Conservation (phyloP, 805 yeast species). For the Candida chilensis region DNA sequence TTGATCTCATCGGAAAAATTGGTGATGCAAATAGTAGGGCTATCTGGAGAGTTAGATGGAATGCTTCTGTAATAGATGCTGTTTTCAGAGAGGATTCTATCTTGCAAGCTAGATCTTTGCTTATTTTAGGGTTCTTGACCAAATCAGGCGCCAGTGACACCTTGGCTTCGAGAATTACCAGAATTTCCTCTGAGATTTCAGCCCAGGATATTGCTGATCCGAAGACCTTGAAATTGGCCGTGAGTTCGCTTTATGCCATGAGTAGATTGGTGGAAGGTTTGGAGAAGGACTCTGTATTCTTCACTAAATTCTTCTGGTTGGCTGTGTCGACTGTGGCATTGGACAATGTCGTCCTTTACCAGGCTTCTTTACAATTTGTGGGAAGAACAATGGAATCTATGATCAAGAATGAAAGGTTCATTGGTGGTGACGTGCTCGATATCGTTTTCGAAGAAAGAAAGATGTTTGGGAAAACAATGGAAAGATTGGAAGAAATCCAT, state of each 20-base stretch:
- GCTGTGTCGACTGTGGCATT: slow-evolving; percentile 11
- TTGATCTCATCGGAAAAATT: slow-evolving; percentile 40
- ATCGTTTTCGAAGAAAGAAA: slow-evolving; percentile 19
- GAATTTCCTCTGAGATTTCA: slow-evolving; percentile 12
- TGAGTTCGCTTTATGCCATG: slow-evolving; percentile 33
- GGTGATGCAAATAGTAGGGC: slow-evolving; percentile 36
- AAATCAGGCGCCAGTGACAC: slow-evolving; percentile 54
- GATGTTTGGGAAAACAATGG: slow-evolving; percentile 29
- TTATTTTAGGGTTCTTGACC: slow-evolving; percentile 63
- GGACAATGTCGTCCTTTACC: slow-evolving; percentile 20
- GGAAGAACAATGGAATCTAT: slow-evolving; percentile 21
- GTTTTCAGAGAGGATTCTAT: slow-evolving; percentile 48
- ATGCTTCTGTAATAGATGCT: slow-evolving; percentile 52
- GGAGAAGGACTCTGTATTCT: slow-evolving; percentile 30
- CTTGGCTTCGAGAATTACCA: slow-evolving; percentile 21
- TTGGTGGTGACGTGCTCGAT: slow-evolving; percentile 11
- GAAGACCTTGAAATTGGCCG: slow-evolving; percentile 16
- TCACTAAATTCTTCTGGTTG: slow-evolving; percentile 42
- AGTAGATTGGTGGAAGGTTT: slow-evolving; percentile 41
- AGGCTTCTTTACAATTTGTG: slow-evolving; percentile 27
- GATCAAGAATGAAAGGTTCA: slow-evolving; percentile 15
- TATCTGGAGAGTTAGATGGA: slow-evolving; percentile 60
- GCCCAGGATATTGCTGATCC: slow-evolving; percentile 10
- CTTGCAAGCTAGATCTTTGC: slow-evolving; percentile 57
- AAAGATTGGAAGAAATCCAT: slow-evolving; percentile 30